Conservation (phyloP, 495 filamentous ascomycete genomes). For the Penicillium subrubescens region DNA sequence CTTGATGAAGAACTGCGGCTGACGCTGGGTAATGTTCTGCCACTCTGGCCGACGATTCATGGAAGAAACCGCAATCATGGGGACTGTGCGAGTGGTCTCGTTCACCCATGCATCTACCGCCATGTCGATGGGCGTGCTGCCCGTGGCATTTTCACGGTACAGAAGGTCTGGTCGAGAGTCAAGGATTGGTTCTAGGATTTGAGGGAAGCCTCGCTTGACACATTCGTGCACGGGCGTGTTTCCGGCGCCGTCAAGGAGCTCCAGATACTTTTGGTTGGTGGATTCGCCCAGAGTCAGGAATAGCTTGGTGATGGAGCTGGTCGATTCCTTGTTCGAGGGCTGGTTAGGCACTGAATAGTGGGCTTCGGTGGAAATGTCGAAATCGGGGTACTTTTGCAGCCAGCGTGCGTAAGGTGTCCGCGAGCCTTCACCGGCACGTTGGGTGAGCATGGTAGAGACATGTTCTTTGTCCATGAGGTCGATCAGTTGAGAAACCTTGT, state of each 20-base stretch:
- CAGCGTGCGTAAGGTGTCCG: conserved; percentile 52
- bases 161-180: conserved; percentile 58
- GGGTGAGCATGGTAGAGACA: conserved; percentile 43
- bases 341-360: background rate
- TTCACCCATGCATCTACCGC: conserved; percentile 55
- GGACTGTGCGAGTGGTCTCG: conserved; percentile 26
- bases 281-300: conserved; percentile 55
- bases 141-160: conserved; percentile 69
- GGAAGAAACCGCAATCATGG: background rate
- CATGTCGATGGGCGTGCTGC: conserved; percentile 67
- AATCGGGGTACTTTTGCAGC: conserved; percentile 22
- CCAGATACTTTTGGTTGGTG: conserved; percentile 52
- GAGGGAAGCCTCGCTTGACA: conserved; percentile 39
- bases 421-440: conserved; percentile 48
- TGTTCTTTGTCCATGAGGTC: conserved; percentile 55
- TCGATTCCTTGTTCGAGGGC: background rate
- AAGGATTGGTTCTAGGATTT: conserved; percentile 51
- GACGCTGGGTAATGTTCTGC: background rate
- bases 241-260: conserved; percentile 65
- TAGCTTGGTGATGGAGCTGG: conserved; percentile 17
- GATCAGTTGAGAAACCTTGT: conserved; percentile 46
- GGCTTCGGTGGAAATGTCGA: background rate
- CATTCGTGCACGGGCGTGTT: conserved; percentile 65
- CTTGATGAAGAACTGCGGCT: conserved; percentile 28
- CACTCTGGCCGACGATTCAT: background rate